Evolutionary conservation across 164 flowering plant species (phyloP), one percentile per base, ranked within the genome.

Genomic region (grape (Vitis vinifera)): DNA sequence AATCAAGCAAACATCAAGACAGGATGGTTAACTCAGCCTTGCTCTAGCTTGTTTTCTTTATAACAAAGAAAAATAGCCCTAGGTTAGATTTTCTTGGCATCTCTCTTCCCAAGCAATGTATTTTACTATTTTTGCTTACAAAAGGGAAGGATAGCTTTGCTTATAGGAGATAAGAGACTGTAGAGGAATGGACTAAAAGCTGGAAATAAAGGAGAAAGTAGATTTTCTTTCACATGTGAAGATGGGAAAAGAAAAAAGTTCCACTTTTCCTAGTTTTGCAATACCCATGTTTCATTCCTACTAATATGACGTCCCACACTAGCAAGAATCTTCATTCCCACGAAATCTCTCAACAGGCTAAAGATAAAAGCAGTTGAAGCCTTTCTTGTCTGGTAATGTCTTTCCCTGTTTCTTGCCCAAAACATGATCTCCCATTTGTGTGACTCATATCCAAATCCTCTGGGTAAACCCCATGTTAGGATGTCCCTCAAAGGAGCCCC

Each of bases 241-340:
- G 63, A 44, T 27, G 12, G 57, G 51, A 51, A 58, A 71, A 71
- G 51, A 51, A 63, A 62, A 53, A 9, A 31, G 10, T 14, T 27
- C 8, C 60, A 50, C 64, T 58, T 68, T 68, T 61, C 31, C 14
- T 47, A 49, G 27, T 65, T 65, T 47, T 23, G 19, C 65, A 58
- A 47, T 57, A 37, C 68, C 56, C 37, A 66, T 65, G 5, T 58
- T 27, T 47, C 69, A 65, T 51, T n/a, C 16, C 62, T 48, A 15
- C 31, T 58, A 50, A 62, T 13, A 44, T 11, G 61, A 55, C 61
- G 9, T 60, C 49, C 59, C 66, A 37, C 8, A 50, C 61, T 73
- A 53, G 30, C 16, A 52, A 48, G 67, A 62, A 66, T 73, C 62
- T 67, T 62, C 66, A 48, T 15, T 51, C 47, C 30, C 47, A 68